phyloP scores from a whole-genome alignment of 2,329 filamentous ascomycete genomes.

The Ustilaginoidea virens region DNA sequence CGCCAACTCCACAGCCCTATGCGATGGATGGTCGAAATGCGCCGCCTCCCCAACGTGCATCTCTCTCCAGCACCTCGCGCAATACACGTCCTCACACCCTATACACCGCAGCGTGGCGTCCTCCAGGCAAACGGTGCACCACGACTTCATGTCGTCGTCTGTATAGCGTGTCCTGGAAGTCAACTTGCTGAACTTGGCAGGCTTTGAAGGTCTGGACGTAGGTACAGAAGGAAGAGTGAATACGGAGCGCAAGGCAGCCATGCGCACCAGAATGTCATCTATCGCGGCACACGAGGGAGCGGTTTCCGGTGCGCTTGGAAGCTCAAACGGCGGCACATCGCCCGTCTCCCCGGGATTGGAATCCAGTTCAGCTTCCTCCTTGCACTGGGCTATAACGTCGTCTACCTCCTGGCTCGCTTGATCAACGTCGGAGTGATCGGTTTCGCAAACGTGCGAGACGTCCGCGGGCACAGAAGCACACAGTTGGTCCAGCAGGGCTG shows the following conservation, averaged over 20 bases:
- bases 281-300: slow-evolving; percentile 3
- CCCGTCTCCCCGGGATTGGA: slow-evolving; percentile 6
- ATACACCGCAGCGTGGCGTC: slow-evolving; percentile 59
- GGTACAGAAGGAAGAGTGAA: slow-evolving; percentile 35
- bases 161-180: slow-evolving; percentile 31
- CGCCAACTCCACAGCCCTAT: slow-evolving; percentile 48
- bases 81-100: slow-evolving; percentile 65
- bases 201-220: slow-evolving; percentile 28
- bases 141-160: slow-evolving; percentile 58
- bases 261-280: slow-evolving; percentile 31
- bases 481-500: slow-evolving; percentile 21
- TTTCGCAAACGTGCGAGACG: slow-evolving; percentile 29
- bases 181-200: slow-evolving; percentile 22
- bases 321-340: neutral
- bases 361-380: slow-evolving; percentile 29
- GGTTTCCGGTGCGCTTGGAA: neutral
- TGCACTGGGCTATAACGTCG: slow-evolving; percentile 27
- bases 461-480: slow-evolving; percentile 15
- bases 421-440: too few species aligned
- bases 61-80: slow-evolving; percentile 63
- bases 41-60: slow-evolving; percentile 59
- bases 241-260: slow-evolving; percentile 35
- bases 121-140: slow-evolving; percentile 73
- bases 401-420: slow-evolving; percentile 28
- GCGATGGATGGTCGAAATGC: slow-evolving; percentile 53